Conservation (phyloP, 2,329 filamentous ascomycete species). For the Laburnicola sp. region DNA sequence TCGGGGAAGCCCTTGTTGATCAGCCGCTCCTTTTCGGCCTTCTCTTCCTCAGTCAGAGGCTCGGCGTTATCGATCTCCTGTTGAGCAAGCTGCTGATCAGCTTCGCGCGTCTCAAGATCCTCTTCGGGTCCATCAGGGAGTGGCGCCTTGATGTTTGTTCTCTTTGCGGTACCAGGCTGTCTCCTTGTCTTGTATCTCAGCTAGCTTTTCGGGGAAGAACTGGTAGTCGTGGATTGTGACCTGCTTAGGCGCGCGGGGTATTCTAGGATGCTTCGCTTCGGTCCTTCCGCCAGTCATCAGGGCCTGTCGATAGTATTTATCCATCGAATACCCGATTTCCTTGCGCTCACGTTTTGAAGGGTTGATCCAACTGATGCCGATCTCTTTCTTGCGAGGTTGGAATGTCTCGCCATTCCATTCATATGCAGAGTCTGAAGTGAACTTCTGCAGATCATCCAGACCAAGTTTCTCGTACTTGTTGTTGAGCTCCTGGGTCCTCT, state of each 20-base stretch:
- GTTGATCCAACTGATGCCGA: slow-evolving; percentile 95
- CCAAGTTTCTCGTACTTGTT: slow-evolving; percentile 96
- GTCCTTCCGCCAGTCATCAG: slow-evolving; percentile 78
- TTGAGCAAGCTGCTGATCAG: slow-evolving; percentile 84
- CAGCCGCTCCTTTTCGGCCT: slow-evolving; percentile 79
- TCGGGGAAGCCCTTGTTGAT: slow-evolving; percentile 84
- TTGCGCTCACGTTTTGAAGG: slow-evolving; percentile 97
- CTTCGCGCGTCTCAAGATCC: slow-evolving; percentile 81
- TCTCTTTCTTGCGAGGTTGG: slow-evolving; percentile 78
- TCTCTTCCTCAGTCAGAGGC: slow-evolving; percentile 85
- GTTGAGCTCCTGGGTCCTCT: slow-evolving; percentile 85
- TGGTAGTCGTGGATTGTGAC: slow-evolving; percentile 93
- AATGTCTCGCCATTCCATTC: slow-evolving; percentile 99
- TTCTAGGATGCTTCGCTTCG: slow-evolving; percentile 87
- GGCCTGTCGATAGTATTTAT: slow-evolving; percentile 95
- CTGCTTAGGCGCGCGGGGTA: slow-evolving; percentile 93
- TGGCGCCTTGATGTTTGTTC: slow-evolving; percentile 90
- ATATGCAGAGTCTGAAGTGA: slow-evolving; percentile 94
- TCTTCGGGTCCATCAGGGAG: slow-evolving; percentile 87
- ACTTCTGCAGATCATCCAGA: slow-evolving; percentile 95
- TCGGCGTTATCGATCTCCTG: slow-evolving; percentile 90
- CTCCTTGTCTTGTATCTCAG: slow-evolving; percentile 92
- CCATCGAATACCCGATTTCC: slow-evolving; percentile 96
- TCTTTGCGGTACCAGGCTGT: slow-evolving; percentile 96
- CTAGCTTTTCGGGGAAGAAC: slow-evolving; percentile 84